Evolutionary conservation across 2,329 filamentous ascomycete species (phyloP), one percentile per base, ranked within the genome.

Genomic region (Dactylellina cionopaga): DNA sequence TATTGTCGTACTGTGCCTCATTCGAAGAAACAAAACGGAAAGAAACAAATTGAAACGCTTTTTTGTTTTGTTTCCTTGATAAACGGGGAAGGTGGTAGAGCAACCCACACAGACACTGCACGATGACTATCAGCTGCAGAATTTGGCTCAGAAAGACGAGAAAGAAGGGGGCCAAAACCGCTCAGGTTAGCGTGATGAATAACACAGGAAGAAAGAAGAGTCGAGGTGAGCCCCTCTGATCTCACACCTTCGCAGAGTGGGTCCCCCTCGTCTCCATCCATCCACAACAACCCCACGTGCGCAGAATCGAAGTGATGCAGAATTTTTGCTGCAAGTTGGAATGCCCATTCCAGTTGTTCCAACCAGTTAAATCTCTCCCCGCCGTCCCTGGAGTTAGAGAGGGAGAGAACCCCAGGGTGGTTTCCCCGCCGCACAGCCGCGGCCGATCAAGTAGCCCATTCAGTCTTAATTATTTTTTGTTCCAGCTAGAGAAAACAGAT

Each of bases 191-290:
- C n/a, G n/a, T n/a, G n/a, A n/a, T n/a, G n/a, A n/a, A n/a, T n/a
- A n/a, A n/a, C n/a, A n/a, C n/a, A n/a, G n/a, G n/a, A n/a, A n/a
- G n/a, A n/a, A n/a, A n/a, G n/a, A n/a, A n/a, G n/a, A n/a, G n/a
- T 6, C 35, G 35, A 9, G 9, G 35, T 39, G 35, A 39, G 46
- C 63, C 54, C 35, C 54, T 68, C 60, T 47, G 47, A 46, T 64
- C 39, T 54, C 41, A 43, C 25, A 27, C 51, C 46, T 3, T 13
- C 35, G 35, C 25, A 43, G 29, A 66, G 63, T 68, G 63, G 63
- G 63, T 68, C 51, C 62, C 35, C 52, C 54, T 68, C 63, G 63
- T 68, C 63, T 68, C 63, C 63, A 37, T 68, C 63, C 63, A 37
- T 54, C 54, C 63, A 52, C 55, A 22, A 51, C 24, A 68, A 68